Percentiles rank a stretch among this genome's conserved stretches.
These are phyloP conservation scores for Castanea mollissima DNA, from an alignment of 306 rosid genomes.

Conservation along the genomic window DNA sequence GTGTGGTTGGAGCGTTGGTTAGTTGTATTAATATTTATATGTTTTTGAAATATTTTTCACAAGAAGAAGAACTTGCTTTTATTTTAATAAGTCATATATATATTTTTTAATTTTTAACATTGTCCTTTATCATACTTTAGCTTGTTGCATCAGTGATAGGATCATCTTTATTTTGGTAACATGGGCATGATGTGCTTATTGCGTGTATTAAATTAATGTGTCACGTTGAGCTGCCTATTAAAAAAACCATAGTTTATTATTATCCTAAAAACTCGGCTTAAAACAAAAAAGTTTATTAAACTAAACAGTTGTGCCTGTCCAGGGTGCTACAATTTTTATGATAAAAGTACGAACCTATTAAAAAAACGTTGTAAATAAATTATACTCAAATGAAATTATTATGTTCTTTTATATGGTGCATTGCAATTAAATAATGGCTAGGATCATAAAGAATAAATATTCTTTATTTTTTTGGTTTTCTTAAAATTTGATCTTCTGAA, in stretches of 20 bases:
- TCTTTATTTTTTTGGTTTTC: slow-evolving; percentile 15
- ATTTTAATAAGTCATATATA: neutral
- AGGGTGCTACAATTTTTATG: slow-evolving; percentile 23
- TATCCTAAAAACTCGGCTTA: neutral
- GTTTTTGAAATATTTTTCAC: neutral
- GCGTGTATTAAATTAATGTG: slow-evolving; percentile 23
- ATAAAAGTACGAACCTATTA: slow-evolving; percentile 13
- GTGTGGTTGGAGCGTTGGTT: neutral
- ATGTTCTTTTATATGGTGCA: slow-evolving; percentile 6
- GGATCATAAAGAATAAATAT: slow-evolving; percentile 11
- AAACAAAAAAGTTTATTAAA: no score
- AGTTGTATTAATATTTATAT: neutral
- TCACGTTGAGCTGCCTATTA: slow-evolving; percentile 32
- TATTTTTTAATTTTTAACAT: neutral
- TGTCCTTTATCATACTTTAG: slow-evolving; percentile 13
- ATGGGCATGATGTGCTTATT: slow-evolving; percentile 43
- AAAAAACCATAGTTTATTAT: slow-evolving; percentile 9
- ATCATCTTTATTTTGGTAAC: slow-evolving; percentile 21
- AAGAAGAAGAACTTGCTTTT: neutral
- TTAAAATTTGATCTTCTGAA: slow-evolving; percentile 19
- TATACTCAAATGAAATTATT: neutral
- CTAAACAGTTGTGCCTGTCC: slow-evolving; percentile 29
- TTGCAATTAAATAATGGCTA: slow-evolving; percentile 26
- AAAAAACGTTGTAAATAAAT: slow-evolving; percentile 14
- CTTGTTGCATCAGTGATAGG: slow-evolving; percentile 17